Evolutionary conservation across 345 rosid species (phyloP), one percentile per base, ranked within the genome.

Genomic region (Citrus unshiu): DNA sequence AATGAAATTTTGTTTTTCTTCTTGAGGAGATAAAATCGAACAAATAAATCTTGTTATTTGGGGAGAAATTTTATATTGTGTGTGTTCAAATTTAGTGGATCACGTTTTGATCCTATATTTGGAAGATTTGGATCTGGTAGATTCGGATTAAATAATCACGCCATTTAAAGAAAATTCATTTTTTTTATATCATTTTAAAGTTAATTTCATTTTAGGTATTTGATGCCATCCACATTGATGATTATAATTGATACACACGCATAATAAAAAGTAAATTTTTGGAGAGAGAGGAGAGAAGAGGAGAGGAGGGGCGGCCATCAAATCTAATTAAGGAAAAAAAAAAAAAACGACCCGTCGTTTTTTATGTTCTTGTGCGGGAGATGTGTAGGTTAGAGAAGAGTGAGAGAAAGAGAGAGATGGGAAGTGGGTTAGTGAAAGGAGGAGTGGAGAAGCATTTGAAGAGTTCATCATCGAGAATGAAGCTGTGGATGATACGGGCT

Each of bases 401-500:
- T 71, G 89, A 80, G 75, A 83, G 76, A 19, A 83, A 83, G 39
- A 71, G 85, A 78, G 81, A 84, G 81, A 83, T 83, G 84, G 89
- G 82, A 58, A 79, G 89, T 85, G 80, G 82, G 60, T 64, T 91
- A 69, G 85, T 78, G 80, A 79, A 77, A 74, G 59, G 95, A 90
- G 80, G 90, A 32, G 59, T 37, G 39, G 32, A 74, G 68, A 16
- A 64, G 21, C 78, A 91, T 85, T 77, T 89, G 16, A 90, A 83
- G 84, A 70, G 89, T 80, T 87, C 97, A 18, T 54, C 58, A 3
- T 66, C 70, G 66, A 87, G 87, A 76, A 89, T 86, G 91, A 92
- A 94, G 84, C 79, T 93, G 78, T 94, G 99, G 99, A 83, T 93
- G 89, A 87, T 94, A 74, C 89, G 99, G 3, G 99, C 98, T 71